Percentiles rank a stretch among this genome's conserved stretches.
Evolutionary conservation across 208 protist species (phyloP).

Genomic region (Acanthamoeba triangularis): DNA sequence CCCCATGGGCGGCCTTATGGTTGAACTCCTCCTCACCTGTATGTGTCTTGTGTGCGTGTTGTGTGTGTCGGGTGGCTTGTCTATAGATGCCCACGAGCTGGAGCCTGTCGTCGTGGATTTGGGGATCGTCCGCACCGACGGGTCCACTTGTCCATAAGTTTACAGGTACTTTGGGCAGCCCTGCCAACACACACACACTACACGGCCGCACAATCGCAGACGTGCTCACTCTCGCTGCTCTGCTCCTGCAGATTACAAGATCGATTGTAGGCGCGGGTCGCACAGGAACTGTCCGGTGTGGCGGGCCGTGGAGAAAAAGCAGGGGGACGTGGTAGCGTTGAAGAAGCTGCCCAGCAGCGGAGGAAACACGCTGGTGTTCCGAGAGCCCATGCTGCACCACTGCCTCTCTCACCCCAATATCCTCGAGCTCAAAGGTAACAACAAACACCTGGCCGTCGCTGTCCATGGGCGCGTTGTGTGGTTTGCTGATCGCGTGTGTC

Average conservation of each 20-base stretch:
- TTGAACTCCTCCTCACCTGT: neutral
- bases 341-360: conserved; percentile 1
- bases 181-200: too few species aligned
- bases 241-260: neutral
- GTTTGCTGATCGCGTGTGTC: neutral
- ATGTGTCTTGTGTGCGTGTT: too few species aligned
- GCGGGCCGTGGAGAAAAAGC: conserved; percentile 22
- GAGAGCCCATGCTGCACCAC: conserved; percentile 37
- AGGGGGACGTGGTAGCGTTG: neutral
- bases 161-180: neutral
- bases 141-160: neutral
- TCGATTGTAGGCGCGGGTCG: neutral
- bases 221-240: neutral
- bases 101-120: conserved; percentile 27
- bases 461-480: neutral
- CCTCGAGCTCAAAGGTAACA: conserved; percentile 46
- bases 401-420: conserved; percentile 20
- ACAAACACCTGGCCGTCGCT: too few species aligned
- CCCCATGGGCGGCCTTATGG: neutral
- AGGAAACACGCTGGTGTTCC: neutral
- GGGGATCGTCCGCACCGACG: neutral
- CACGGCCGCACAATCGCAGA: too few species aligned
- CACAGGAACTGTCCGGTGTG: conserved; percentile 12
- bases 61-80: too few species aligned
- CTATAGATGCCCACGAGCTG: neutral